Evolutionary conservation across 306 rosid genomes (phyloP), one percentile per base, ranked within the genome.

Genomic region (Citrullus mucosospermus): DNA sequence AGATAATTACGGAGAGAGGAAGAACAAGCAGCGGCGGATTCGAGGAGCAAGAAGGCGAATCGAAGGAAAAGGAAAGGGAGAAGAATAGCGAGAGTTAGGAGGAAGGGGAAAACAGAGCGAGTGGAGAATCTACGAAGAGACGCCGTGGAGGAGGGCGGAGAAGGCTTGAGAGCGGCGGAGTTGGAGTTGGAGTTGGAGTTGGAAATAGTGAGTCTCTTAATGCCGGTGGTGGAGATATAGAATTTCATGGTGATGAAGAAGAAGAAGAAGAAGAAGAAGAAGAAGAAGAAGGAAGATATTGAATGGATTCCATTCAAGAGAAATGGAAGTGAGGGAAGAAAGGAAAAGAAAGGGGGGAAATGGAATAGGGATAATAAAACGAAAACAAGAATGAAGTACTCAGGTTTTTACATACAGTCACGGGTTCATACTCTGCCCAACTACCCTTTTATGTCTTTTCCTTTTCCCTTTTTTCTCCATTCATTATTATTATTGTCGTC

Each of bases 141-240:
- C 66, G 87, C 81, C 65, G 88, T 53, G 25, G 82, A 61, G 36
- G 85, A 28, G 69, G 87, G 75, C 12, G 82, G 78, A 6, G 84
- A 76, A 48, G 74, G 87, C 44, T 91, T 88, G 0, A 86, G 88
- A 66, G 87, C 78, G 38, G 73, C 77, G 44, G 88, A 61, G 48
- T 32, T 11, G 53, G 53, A 48, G 3, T 46, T 46, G 51, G 51
- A 46, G 20, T 62, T 62, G 44, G 60, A 85, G 44, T 84, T 87
- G 1, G 97, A 83, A 77, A 91, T 89, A 2, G 93, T 86, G 16
- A 88, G 81, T 71, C 89, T 80, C 87, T 90, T 93, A 65, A 90
- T 89, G 58, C 96, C 96, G 78, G 84, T 89, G 12, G 97, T 62
- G 9, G 96, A 93, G 80, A 91, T 91, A 76, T 90, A 93, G 70